Conservation (phyloP, 2,329 filamentous ascomycete species). For the Neoscytalidium dimidiatum region DNA sequence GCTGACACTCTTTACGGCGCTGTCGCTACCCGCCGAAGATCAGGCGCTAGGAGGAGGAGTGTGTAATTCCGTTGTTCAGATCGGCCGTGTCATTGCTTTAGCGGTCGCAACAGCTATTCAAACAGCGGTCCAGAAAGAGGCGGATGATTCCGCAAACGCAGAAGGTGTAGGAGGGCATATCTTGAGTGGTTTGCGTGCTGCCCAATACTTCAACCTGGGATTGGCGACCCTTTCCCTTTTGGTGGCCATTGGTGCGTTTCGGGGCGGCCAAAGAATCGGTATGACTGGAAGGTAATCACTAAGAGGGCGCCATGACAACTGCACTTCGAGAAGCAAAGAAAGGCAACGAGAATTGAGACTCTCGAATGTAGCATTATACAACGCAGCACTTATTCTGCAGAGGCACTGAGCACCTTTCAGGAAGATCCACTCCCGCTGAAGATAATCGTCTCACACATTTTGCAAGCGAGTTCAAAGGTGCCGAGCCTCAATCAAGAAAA, state of each 20-base stretch:
- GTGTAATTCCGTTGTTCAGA: constrained; percentile 66
- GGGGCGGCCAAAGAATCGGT: constrained; percentile 22
- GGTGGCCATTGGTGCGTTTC: constrained; percentile 35
- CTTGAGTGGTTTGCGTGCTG: constrained; percentile 40
- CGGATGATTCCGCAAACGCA: constrained; percentile 30
- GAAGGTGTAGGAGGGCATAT: constrained; percentile 30
- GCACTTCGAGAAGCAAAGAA: too few relatives aligned
- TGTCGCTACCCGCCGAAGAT: constrained; percentile 62
- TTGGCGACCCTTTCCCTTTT: constrained; percentile 36
- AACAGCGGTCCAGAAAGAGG: constrained; percentile 51
- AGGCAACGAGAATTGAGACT: too few relatives aligned
- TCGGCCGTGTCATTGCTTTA: constrained; percentile 66
- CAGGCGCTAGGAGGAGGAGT: constrained; percentile 69
- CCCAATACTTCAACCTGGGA: constrained; percentile 44
- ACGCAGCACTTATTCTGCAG: too few relatives aligned
- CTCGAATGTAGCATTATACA: too few relatives aligned
- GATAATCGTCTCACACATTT: too few relatives aligned
- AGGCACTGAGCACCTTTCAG: too few relatives aligned
- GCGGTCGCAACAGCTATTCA: constrained; percentile 67
- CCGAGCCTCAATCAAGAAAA: too few relatives aligned
- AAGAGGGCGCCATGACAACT: too few relatives aligned
- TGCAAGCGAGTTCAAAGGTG: too few relatives aligned
- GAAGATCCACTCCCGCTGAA: too few relatives aligned
- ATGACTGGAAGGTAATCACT: background rate
- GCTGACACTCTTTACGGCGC: constrained; percentile 66